Conservation (phyloP, 495 filamentous ascomycete species). For the Terfezia claveryi region DNA sequence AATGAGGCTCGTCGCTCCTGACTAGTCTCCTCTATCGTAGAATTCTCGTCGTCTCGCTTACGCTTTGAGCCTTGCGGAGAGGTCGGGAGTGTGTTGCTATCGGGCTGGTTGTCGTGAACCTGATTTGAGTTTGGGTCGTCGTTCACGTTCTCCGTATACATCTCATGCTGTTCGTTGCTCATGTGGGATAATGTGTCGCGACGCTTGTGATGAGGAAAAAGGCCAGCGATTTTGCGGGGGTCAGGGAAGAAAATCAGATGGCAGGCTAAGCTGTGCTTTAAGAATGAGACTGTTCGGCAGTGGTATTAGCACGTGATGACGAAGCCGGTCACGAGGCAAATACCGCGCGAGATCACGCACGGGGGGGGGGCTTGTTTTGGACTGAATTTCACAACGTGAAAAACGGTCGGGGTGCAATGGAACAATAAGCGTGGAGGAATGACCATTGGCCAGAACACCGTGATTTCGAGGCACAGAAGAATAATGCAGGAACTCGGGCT, state of each 20-base stretch:
- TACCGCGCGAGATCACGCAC: background rate
- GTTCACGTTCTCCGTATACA: conserved; percentile 16
- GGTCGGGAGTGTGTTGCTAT: background rate
- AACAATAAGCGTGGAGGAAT: background rate
- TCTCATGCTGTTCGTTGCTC: conserved; percentile 19
- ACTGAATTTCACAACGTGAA: background rate
- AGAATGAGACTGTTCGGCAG: background rate
- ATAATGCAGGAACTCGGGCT: background rate
- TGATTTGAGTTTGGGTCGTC: conserved; percentile 7
- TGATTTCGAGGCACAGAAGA: background rate
- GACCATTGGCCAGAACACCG: background rate
- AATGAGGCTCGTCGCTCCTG: conserved; percentile 15
- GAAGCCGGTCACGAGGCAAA: background rate
- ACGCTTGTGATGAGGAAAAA: background rate
- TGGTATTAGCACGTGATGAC: background rate
- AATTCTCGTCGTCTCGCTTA: conserved; percentile 17
- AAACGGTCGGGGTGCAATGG: background rate
- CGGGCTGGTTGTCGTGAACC: background rate
- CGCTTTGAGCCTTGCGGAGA: conserved; percentile 10
- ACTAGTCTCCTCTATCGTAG: conserved; percentile 10
- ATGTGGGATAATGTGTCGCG: conserved; percentile 10
- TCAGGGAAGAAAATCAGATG: background rate
- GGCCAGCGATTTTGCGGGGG: background rate
- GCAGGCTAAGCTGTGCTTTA: background rate
- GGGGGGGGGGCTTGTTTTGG: background rate